A percentile compares a stretch with the other conserved stretches of the same genome.
Evolutionary conservation across 2,329 filamentous ascomycete species (phyloP).

Genomic region (Ophiobolus disseminans): DNA sequence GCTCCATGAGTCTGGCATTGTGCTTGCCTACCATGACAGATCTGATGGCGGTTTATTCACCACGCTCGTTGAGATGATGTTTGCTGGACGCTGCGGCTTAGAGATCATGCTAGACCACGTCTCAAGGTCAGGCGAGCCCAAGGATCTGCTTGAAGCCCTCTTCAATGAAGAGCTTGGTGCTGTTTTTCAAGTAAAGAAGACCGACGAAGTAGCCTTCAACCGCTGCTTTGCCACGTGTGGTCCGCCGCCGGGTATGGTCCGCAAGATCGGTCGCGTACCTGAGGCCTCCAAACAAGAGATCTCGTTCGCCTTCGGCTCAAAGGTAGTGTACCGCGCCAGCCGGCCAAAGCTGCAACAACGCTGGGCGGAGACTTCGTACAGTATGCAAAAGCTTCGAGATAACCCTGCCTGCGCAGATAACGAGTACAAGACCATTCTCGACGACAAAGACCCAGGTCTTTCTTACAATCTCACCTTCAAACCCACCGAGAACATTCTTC

Average conservation of each 20-base stretch:
- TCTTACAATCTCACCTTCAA: slow-evolving; percentile 83
- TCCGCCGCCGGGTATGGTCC: slow-evolving; percentile 79
- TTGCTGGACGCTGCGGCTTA: slow-evolving; percentile 88
- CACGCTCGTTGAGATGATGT: slow-evolving; percentile 96
- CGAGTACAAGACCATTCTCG: slow-evolving; percentile 77
- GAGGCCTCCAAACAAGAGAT: slow-evolving; percentile 75
- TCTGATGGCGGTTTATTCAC: slow-evolving; percentile 94
- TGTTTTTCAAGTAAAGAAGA: slow-evolving; percentile 90
- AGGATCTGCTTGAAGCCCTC: slow-evolving; percentile 74
- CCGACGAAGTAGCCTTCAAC: slow-evolving; percentile 83
- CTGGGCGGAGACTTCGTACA: slow-evolving; percentile 87
- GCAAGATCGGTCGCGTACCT: slow-evolving; percentile 81
- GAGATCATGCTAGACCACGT: slow-evolving; percentile 83
- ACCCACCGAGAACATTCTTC: slow-evolving; percentile 77
- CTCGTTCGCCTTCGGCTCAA: slow-evolving; percentile 74
- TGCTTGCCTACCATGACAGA: slow-evolving; percentile 92
- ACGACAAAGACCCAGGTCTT: slow-evolving; percentile 81
- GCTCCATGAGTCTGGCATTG: slow-evolving; percentile 71
- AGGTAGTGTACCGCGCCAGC: slow-evolving; percentile 71
- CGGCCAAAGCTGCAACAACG: slow-evolving; percentile 80
- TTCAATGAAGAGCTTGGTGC: slow-evolving; percentile 98
- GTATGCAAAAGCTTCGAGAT: slow-evolving; percentile 90
- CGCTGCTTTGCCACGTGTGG: slow-evolving; percentile 91
- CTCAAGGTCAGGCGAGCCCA: slow-evolving; percentile 65
- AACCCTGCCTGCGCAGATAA: slow-evolving; percentile 85